phyloP scores from a whole-genome alignment of 106 monocot species.

The Hemerocallis citrina region DNA sequence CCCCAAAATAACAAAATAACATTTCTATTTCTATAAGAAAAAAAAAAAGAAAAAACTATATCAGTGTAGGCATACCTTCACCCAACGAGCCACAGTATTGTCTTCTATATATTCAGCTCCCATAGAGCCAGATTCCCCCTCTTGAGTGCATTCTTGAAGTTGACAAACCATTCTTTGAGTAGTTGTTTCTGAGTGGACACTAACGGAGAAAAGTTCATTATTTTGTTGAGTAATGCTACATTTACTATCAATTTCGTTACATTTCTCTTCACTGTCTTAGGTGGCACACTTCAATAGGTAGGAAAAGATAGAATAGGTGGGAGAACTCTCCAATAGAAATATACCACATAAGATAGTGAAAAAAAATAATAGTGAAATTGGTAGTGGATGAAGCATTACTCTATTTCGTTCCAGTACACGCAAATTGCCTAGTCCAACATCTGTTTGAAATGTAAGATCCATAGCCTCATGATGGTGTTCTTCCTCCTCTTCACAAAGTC shows the following conservation, averaged over 20 bases:
- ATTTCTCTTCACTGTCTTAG: too few relatives aligned
- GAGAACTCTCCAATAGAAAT: too few relatives aligned
- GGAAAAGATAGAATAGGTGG: too few relatives aligned
- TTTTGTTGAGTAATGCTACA: too few relatives aligned
- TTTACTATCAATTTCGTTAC: too few relatives aligned
- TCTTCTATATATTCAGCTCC: slow-evolving; percentile 22
- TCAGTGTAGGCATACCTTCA: slow-evolving; percentile 48
- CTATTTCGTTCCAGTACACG: background rate
- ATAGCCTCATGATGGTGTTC: slow-evolving; percentile 9
- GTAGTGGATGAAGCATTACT: too few relatives aligned
- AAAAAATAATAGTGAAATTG: too few relatives aligned
- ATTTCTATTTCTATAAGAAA: too few relatives aligned
- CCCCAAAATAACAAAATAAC: too few relatives aligned
- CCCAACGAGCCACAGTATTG: slow-evolving; percentile 60
- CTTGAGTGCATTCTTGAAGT: slow-evolving; percentile 13
- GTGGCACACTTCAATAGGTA: too few relatives aligned
- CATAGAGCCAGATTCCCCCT: slow-evolving; percentile 9
- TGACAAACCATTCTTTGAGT: slow-evolving; percentile 10
- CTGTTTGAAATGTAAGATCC: slow-evolving; percentile 19
- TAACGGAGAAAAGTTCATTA: slow-evolving; percentile 9
- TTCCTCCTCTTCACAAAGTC: slow-evolving; percentile 5
- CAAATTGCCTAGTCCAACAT: slow-evolving; percentile 15
- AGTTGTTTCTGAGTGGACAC: background rate
- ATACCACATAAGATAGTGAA: too few relatives aligned
- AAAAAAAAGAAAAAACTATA: background rate